These are phyloP conservation scores for Chalciporus piperatus DNA, from an alignment of 768 basidiomycete species.

Conservation along the genomic window DNA sequence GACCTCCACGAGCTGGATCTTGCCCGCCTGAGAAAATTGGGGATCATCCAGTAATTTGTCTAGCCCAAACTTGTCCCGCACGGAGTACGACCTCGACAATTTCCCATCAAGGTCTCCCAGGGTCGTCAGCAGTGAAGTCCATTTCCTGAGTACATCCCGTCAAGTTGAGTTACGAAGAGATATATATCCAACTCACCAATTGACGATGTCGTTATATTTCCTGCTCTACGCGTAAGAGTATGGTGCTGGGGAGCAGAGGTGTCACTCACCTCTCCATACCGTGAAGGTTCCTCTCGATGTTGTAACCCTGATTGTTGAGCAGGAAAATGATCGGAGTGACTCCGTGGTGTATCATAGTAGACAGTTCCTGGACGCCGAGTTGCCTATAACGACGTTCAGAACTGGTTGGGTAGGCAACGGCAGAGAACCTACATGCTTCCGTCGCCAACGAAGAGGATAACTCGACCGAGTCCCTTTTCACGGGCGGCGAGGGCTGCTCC, in stretches of 20 bases:
- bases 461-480: slow-evolving; percentile 59
- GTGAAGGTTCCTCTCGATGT: slow-evolving; percentile 80
- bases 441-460: slow-evolving; percentile 84
- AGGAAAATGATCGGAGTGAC: slow-evolving; percentile 84
- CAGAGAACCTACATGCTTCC: slow-evolving; percentile 65
- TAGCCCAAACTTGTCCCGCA: slow-evolving; percentile 65
- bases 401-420: background rate
- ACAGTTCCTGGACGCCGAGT: slow-evolving; percentile 78
- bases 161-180: background rate
- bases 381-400: slow-evolving; percentile 44
- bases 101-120: slow-evolving; percentile 51
- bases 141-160: slow-evolving; percentile 43
- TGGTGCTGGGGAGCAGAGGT: background rate
- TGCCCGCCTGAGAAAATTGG: slow-evolving; percentile 58
- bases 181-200: slow-evolving; percentile 49
- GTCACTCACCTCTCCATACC: slow-evolving; percentile 49
- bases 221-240: slow-evolving; percentile 31
- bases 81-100: slow-evolving; percentile 59
- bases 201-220: slow-evolving; percentile 82
- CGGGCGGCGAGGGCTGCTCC: slow-evolving; percentile 80
- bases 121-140: slow-evolving; percentile 59
- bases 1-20: slow-evolving; percentile 79
- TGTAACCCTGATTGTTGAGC: slow-evolving; percentile 80
- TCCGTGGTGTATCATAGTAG: slow-evolving; percentile 73
- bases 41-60: slow-evolving; percentile 60